Evolutionary conservation across 176 grass and related monocot species (phyloP).

Genomic region (Eragrostis nindensis): DNA sequence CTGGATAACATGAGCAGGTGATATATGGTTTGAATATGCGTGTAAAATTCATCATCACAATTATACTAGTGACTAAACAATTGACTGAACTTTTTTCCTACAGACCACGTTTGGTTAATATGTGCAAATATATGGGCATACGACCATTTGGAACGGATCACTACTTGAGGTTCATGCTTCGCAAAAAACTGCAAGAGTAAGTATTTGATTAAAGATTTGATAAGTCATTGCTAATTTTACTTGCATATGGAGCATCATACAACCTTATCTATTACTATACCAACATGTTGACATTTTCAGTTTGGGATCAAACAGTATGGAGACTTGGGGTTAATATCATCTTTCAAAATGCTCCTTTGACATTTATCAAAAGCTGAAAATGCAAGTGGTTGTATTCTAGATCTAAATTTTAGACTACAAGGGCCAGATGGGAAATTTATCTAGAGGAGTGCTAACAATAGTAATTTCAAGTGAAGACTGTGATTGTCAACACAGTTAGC

Average conservation of each 20-base stretch:
- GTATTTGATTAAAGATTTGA: constrained; percentile 29
- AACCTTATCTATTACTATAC: constrained; percentile 12
- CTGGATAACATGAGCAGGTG: constrained; percentile 99
- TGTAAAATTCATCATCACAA: constrained; percentile 33
- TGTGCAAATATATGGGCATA: constrained; percentile 99
- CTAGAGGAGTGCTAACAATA: not conserved
- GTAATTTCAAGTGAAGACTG: constrained; percentile 15
- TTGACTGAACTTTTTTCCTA: constrained; percentile 24
- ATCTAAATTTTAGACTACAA: too few relatives aligned
- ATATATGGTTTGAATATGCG: constrained; percentile 21
- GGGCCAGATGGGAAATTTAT: too few relatives aligned
- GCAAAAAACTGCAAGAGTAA: constrained; percentile 91
- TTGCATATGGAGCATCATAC: constrained; percentile 13
- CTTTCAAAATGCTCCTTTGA: constrained; percentile 13
- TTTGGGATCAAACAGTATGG: not conserved
- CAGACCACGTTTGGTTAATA: constrained; percentile 97
- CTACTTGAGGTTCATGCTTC: constrained; percentile 97
- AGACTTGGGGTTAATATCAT: constrained; percentile 1
- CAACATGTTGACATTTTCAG: constrained; percentile 21
- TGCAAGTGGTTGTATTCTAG: constrained; percentile 8
- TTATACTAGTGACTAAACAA: constrained; percentile 22
- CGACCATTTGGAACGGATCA: constrained; percentile 95
- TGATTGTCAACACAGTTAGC: not conserved
- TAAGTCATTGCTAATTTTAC: constrained; percentile 15
- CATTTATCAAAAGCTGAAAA: constrained; percentile 17